A percentile compares a stretch with the other conserved stretches of the same genome.
Conservation (phyloP, 345 rosid genomes). For the Chamaenerion angustifolium region DNA sequence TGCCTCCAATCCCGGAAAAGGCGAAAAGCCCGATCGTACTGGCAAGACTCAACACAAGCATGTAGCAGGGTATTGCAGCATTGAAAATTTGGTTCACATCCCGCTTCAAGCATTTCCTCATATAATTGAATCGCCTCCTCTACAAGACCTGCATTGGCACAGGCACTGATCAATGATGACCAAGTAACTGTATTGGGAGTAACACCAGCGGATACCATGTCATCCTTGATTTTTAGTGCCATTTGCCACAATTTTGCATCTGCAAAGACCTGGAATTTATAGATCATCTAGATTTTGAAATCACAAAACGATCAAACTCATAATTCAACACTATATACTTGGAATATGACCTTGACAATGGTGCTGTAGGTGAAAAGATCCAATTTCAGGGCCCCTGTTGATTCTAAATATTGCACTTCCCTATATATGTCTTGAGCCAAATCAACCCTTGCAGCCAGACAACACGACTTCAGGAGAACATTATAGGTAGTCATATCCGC, state of each 20-base stretch:
- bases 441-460: conserved; percentile 70
- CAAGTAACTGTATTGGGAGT: conserved; percentile 64
- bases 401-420: conserved; percentile 64
- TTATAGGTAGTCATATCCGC: conserved; percentile 81
- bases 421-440: conserved; percentile 69
- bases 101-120: conserved; percentile 76
- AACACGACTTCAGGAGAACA: conserved; percentile 79
- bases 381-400: conserved; percentile 46
- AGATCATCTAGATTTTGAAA: background rate
- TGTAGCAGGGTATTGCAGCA: conserved; percentile 77
- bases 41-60: conserved; percentile 84
- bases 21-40: conserved; percentile 88
- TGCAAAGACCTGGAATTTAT: conserved; percentile 51
- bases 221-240: conserved; percentile 75
- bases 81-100: conserved; percentile 71
- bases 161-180: conserved; percentile 88
- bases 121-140: conserved; percentile 64
- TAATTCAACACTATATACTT: background rate
- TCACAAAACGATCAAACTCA: background rate
- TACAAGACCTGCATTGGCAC: conserved; percentile 79
- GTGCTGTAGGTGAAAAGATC: conserved; percentile 89
- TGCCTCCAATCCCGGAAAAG: conserved; percentile 62
- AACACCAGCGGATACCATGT: conserved; percentile 65
- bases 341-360: conserved; percentile 49
- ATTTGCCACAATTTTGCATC: conserved; percentile 85